Base-by-base conservation (phyloP, 495 filamentous ascomycete genomes). In the Rostrohypoxylon terebratum region DNA sequence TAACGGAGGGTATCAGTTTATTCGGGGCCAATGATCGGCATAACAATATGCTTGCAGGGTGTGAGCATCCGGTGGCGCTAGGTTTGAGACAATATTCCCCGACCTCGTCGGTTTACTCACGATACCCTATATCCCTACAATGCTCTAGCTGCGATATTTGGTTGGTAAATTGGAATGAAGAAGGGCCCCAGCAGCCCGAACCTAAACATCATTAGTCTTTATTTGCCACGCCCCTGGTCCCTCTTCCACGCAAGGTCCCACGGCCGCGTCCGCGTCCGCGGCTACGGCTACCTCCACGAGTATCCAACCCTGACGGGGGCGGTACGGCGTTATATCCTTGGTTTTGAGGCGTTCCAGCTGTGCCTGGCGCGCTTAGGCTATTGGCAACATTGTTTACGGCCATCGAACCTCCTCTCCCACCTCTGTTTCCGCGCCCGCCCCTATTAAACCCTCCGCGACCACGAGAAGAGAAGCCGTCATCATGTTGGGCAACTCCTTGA, bases 321-420 rank as follows among this genome's bases (percentile, higher is more conserved):
- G 96, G 94, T 8, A 95, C 92, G 58, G 88, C 88, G 36, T 84
- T 83, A 74, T 96, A 97, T 61, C 80, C 83, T 72, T 88, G 85
- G 25, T 87, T 87, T 25, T 81, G 82, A 34, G 44, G 6, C 10
- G 23, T 42, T n/a, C 36, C 68, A 0, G 55, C 33, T 23, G 42
- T 0, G 33, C 50, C 66, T n/a, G 79, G 88, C 21, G 20, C 68
- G 65, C 14, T 57, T 57, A 21, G 59, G 25, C 36, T 45, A 61
- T 21, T 61, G 50, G 68, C 63, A 59, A 54, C 33, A 16, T 40
- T 68, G 79, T 42, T 75, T 16, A 78, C 64, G 28, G 77, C 80
- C 10, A 69, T 55, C 7, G 76, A 75, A 16, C 77, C 72, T n/a
- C 77, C 79, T 20, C 78, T 79, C 34, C 75, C 70, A 42, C 73